A percentile compares a stretch with the other conserved stretches of the same genome.
phyloP scores from a whole-genome alignment of 331 rosid species.

The Stylosanthes scabra region DNA sequence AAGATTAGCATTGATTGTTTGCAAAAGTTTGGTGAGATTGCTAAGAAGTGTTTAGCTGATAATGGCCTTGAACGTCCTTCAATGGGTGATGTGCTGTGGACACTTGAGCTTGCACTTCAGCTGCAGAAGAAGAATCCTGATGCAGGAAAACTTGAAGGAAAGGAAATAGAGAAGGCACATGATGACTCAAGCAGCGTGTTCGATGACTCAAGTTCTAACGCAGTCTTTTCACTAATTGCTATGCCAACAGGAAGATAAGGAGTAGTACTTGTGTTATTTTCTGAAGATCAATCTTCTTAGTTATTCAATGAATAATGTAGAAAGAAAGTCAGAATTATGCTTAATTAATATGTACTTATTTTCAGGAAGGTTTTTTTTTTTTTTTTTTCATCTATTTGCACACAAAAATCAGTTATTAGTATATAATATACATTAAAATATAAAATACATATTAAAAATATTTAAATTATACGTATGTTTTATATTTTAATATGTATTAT shows the following conservation, averaged over 20 bases:
- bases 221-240: constrained; percentile 45
- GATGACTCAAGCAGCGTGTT: constrained; percentile 26
- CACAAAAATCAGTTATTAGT: no score
- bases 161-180: constrained; percentile 37
- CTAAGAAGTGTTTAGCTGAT: constrained; percentile 42
- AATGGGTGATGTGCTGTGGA: constrained; percentile 53
- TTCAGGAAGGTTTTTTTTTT: no score
- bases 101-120: constrained; percentile 51
- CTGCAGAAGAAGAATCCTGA: constrained; percentile 37
- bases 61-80: constrained; percentile 47
- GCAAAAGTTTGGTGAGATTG: constrained; percentile 39
- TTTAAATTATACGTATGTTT: no score
- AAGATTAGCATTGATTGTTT: constrained; percentile 30
- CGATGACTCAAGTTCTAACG: constrained; percentile 25
- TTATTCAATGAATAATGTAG: background rate
- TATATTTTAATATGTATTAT: no score
- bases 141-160: constrained; percentile 30
- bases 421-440: no score
- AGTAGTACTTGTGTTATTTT: background rate
- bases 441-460: no score
- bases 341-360: no score
- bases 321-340: constrained; percentile 3
- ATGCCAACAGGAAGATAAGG: constrained; percentile 51
- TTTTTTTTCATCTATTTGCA: no score
- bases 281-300: background rate